Evolutionary conservation across 2,329 filamentous ascomycete species (phyloP).

Genomic region (Botryotinia calthae): DNA sequence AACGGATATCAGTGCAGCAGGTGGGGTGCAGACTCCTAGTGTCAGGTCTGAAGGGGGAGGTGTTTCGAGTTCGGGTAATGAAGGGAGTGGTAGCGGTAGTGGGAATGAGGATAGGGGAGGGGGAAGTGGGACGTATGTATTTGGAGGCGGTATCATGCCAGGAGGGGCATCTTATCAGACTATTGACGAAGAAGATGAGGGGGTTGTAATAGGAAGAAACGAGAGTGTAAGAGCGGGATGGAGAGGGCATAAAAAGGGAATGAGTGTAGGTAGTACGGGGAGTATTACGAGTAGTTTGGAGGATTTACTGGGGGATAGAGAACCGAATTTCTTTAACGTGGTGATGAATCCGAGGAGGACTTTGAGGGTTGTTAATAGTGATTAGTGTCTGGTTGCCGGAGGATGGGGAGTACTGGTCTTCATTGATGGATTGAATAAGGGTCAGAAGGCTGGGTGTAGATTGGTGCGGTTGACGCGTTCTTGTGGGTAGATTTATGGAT

Average conservation of each 20-base stretch:
- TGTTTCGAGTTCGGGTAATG: not conserved
- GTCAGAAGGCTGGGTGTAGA: not conserved
- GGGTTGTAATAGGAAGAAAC: conserved; percentile 23
- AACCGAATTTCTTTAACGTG: conserved; percentile 70
- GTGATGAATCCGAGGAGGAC: conserved; percentile 66
- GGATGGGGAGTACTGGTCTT: not conserved
- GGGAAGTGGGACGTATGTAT: conserved; percentile 15
- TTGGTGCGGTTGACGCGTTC: not conserved
- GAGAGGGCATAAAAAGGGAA: conserved; percentile 23
- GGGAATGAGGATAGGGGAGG: conserved; percentile 5
- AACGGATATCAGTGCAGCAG: conserved; percentile 26
- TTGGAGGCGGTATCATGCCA: conserved; percentile 31
- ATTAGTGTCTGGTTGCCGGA: conserved; percentile 22
- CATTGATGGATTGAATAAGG: not conserved
- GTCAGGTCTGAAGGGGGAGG: conserved; percentile 4
- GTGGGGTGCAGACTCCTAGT: conserved; percentile 11
- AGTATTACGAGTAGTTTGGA: conserved; percentile 45
- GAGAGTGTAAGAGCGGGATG: conserved; percentile 37
- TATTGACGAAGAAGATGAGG: conserved; percentile 36
- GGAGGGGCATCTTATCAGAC: conserved; percentile 25
- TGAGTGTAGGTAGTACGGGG: conserved; percentile 19
- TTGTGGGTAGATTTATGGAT: not conserved
- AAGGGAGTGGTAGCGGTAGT: conserved; percentile 16
- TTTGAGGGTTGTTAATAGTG: conserved; percentile 62
- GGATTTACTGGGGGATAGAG: conserved; percentile 58